phyloP scores from a whole-genome alignment of 2,329 filamentous ascomycete species.

The Stagonosporopsis cucurbitacearum region DNA sequence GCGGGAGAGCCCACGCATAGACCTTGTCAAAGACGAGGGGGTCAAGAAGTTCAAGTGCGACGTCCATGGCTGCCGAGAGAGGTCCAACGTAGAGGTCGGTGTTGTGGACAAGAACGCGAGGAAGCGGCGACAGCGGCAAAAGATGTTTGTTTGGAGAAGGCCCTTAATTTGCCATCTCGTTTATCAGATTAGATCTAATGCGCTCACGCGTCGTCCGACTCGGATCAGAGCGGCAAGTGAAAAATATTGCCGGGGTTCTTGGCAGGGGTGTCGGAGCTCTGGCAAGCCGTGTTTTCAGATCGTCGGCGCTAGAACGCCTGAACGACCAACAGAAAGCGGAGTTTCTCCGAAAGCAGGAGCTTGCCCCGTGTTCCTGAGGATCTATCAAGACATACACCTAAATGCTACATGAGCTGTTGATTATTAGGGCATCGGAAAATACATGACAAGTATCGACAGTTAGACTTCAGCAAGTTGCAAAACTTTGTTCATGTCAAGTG shows the following conservation, averaged over 20 bases:
- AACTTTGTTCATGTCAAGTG: too few species aligned
- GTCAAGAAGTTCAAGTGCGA: constrained; percentile 27
- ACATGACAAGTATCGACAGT: not conserved
- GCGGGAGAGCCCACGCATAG: constrained; percentile 25
- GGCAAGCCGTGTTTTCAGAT: constrained; percentile 5
- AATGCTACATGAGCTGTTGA: constrained; percentile 2
- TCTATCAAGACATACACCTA: not conserved
- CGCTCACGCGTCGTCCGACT: constrained; percentile 15
- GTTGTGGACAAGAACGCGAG: constrained; percentile 9
- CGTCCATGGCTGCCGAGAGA: constrained; percentile 19
- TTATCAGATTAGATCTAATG: constrained; percentile 21
- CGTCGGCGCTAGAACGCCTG: constrained; percentile 7
- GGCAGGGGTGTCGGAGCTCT: constrained; percentile 12
- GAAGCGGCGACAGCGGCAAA: constrained; percentile 12
- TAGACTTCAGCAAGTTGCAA: not conserved
- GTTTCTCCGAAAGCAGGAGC: not conserved
- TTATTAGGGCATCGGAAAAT: not conserved
- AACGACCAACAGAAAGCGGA: constrained; percentile 5
- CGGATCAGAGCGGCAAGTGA: constrained; percentile 18
- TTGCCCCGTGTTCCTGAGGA: constrained; percentile 3
- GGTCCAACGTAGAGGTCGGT: constrained; percentile 10
- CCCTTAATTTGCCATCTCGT: constrained; percentile 20
- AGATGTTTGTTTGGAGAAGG: constrained; percentile 15
- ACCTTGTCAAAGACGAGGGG: constrained; percentile 25
- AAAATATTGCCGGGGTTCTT: constrained; percentile 16